phyloP scores from a whole-genome alignment of 2,329 filamentous ascomycete genomes.

The Phoma herbarum region DNA sequence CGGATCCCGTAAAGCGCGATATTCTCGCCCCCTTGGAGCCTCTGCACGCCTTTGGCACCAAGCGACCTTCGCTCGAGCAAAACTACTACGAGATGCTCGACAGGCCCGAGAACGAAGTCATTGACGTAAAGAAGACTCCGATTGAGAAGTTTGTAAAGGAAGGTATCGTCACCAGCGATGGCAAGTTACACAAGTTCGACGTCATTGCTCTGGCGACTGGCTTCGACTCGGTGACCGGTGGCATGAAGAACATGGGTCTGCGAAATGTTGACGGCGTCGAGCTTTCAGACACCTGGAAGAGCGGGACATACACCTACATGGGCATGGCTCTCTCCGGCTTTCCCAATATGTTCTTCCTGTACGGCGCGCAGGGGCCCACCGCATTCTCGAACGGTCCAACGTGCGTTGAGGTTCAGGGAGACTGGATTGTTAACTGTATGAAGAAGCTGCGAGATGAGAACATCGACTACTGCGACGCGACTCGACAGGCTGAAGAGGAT shows the following conservation, averaged over 20 bases:
- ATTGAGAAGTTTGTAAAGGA: slow-evolving; percentile 52
- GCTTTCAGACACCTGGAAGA: slow-evolving; percentile 54
- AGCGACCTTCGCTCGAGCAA: slow-evolving; percentile 58
- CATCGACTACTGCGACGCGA: slow-evolving; percentile 53
- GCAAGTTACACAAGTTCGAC: slow-evolving; percentile 54
- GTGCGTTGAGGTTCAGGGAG: slow-evolving; percentile 56
- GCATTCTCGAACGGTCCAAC: slow-evolving; percentile 58
- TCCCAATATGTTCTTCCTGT: slow-evolving; percentile 46
- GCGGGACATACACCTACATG: slow-evolving; percentile 53
- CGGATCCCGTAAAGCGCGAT: slow-evolving; percentile 56
- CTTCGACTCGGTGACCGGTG: slow-evolving; percentile 56
- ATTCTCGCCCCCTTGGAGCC: slow-evolving; percentile 57
- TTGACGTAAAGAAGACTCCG: slow-evolving; percentile 55
- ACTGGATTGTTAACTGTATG: slow-evolving; percentile 57
- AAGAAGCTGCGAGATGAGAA: slow-evolving; percentile 49
- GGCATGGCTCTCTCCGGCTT: slow-evolving; percentile 54
- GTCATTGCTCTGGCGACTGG: slow-evolving; percentile 57
- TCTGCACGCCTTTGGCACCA: slow-evolving; percentile 58
- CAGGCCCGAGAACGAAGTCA: slow-evolving; percentile 53
- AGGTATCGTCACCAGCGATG: slow-evolving; percentile 53
- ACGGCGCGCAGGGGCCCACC: slow-evolving; percentile 58
- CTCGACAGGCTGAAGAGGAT: slow-evolving; percentile 53
- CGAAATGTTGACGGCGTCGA: slow-evolving; percentile 50
- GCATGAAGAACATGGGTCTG: slow-evolving; percentile 53
- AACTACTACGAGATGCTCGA: slow-evolving; percentile 59